Percentiles rank a stretch among this genome's conserved stretches.
phyloP scores from a whole-genome alignment of 2,329 filamentous ascomycete genomes.

The Laburnicola sp. region DNA sequence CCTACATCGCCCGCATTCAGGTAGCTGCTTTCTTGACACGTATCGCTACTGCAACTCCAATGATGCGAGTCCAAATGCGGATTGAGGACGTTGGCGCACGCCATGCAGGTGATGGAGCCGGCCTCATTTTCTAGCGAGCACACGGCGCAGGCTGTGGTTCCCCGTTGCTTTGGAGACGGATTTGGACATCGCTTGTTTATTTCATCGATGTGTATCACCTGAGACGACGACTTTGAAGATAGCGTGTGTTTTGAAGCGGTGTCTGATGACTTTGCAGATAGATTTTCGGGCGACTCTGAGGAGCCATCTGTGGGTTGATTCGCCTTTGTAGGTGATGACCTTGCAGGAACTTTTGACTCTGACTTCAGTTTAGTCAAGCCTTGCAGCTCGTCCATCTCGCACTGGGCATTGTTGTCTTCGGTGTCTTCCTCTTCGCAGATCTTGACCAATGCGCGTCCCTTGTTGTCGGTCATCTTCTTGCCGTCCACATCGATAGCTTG shows the following conservation, averaged over 20 bases:
- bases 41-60: conserved; percentile 64
- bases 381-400: conserved; percentile 70
- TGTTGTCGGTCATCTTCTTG: conserved; percentile 64
- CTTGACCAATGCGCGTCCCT: conserved; percentile 68
- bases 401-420: conserved; percentile 41
- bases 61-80: conserved; percentile 55
- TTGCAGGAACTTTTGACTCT: too few relatives aligned
- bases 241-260: not conserved
- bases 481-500: conserved; percentile 68
- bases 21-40: conserved; percentile 62
- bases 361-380: conserved; percentile 42
- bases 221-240: too few relatives aligned
- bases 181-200: conserved; percentile 20
- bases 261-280: too few relatives aligned
- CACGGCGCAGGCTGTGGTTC: conserved; percentile 59
- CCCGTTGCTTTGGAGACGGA: not conserved
- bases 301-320: too few relatives aligned
- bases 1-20: too few relatives aligned
- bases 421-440: too few relatives aligned
- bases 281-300: too few relatives aligned
- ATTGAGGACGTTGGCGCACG: conserved; percentile 72
- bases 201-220: conserved; percentile 21
- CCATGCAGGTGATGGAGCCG: conserved; percentile 61
- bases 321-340: too few relatives aligned
- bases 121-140: conserved; percentile 69